Evolutionary conservation across 768 basidiomycete genomes (phyloP), one percentile per base, ranked within the genome.

Genomic region (Rhizopogon vinicolor): DNA sequence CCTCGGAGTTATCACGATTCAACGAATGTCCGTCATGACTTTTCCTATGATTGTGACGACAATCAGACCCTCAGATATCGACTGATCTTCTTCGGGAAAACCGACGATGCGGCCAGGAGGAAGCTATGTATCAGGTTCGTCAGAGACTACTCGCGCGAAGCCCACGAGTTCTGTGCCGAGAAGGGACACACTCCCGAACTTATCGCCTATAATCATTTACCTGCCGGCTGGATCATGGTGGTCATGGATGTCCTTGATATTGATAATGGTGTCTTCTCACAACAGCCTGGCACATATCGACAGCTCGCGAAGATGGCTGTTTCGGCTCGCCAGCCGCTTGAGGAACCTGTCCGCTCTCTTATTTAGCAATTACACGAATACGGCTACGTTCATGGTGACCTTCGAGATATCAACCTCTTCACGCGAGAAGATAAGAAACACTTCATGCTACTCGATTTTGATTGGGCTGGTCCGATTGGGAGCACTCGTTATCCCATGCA

Each of bases 371-470:
- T 51, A 18, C 48, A 56, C 19, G 25, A n/a, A 10, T 5, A 18
- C 39, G 31, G 45, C 9, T 48, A n/a, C 18, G 45, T 48, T 19
- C 45, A 48, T 22, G 33, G 29, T 33, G 49, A 51, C 49, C 25
- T 51, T 51, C 49, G 29, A 9, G 49, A 29, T 33, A 35, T 18
- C 49, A 51, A 51, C 35, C 4, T 51, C 6, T 51, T 51, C 31
- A 28, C 19, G 14, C 28, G 35, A 51, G 3, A 35, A 1, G 16
- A 10, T 28, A 3, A 12, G 14, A 48, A 48, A 19, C 2, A 25
- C 3, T 29, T 48, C 28, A 29, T 48, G 45, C 45, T 28, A 2
- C 45, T 29, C 10, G 7, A 48, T n/a, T 48, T 48, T 48, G 78
- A 43, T 13, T 43, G 42, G 42, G 42, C 42, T 43, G 42, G 42